These are phyloP conservation scores for Imleria badia DNA, from an alignment of 768 basidiomycete species.

Conservation along the genomic window DNA sequence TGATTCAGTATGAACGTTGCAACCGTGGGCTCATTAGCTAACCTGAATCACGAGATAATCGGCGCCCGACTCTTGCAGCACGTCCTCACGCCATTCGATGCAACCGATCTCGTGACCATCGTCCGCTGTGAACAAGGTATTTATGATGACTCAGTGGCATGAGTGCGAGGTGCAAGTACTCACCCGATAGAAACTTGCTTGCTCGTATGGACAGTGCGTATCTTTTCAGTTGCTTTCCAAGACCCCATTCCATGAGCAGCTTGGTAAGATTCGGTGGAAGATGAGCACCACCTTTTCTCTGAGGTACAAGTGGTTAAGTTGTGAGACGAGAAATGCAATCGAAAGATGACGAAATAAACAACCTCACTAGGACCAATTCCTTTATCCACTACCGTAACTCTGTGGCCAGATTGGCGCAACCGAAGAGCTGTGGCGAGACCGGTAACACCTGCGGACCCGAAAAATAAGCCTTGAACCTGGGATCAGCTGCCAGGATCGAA, in stretches of 20 bases:
- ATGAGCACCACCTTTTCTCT: slow-evolving; percentile 44
- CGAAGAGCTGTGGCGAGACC: slow-evolving; percentile 60
- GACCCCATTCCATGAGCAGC: slow-evolving; percentile 56
- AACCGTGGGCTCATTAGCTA: slow-evolving; percentile 5
- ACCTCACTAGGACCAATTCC: slow-evolving; percentile 44
- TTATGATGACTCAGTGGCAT: too few species aligned
- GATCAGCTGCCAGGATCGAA: not conserved
- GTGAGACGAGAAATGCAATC: not conserved
- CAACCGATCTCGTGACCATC: slow-evolving; percentile 45
- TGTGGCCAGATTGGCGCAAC: slow-evolving; percentile 58
- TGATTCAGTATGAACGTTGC: not conserved
- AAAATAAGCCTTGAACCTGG: not conserved
- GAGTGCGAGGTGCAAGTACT: not conserved
- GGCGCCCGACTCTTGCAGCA: slow-evolving; percentile 51
- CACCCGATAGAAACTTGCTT: slow-evolving; percentile 25
- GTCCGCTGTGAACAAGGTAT: slow-evolving; percentile 35
- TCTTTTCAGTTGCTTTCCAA: slow-evolving; percentile 42
- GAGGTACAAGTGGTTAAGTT: not conserved
- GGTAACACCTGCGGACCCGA: slow-evolving; percentile 36
- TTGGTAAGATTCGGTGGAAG: slow-evolving; percentile 62
- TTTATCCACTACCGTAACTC: slow-evolving; percentile 56
- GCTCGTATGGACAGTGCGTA: slow-evolving; percentile 31
- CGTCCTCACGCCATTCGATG: slow-evolving; percentile 48
- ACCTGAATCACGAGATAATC: slow-evolving; percentile 56
- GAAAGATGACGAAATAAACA: not conserved